phyloP scores from a whole-genome alignment of 352 stramenopile species.

The Phytophthora sansomeana region DNA sequence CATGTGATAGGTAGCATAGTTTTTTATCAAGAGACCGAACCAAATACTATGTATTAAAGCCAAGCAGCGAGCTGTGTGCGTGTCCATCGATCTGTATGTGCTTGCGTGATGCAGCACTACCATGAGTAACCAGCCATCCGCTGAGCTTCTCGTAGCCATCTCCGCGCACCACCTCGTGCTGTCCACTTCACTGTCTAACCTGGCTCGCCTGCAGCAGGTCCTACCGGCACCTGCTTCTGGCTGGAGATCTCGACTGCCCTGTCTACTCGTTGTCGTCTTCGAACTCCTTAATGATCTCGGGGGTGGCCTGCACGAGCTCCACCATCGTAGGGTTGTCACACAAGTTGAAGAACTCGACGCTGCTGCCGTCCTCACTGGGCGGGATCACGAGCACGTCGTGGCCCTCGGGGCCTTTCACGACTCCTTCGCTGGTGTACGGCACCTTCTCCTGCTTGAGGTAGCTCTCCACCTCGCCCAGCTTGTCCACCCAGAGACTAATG shows the following conservation, averaged over 20 bases:
- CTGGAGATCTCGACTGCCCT: neutral
- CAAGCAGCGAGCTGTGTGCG: slow-evolving; percentile 5
- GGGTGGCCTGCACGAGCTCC: slow-evolving; percentile 82
- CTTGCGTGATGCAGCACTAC: too few species aligned
- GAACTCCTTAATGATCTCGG: slow-evolving; percentile 83
- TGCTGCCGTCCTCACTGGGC: slow-evolving; percentile 68
- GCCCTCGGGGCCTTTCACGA: slow-evolving; percentile 68
- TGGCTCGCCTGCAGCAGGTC: slow-evolving; percentile 4
- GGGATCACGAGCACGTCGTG: slow-evolving; percentile 76
- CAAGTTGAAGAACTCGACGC: slow-evolving; percentile 85
- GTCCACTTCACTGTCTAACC: slow-evolving; percentile 19
- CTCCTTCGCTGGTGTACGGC: slow-evolving; percentile 59
- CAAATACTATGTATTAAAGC: slow-evolving; percentile 53
- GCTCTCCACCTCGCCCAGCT: slow-evolving; percentile 66
- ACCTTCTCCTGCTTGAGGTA: slow-evolving; percentile 77
- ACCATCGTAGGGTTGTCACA: slow-evolving; percentile 83
- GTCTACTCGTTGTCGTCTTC: slow-evolving; percentile 48
- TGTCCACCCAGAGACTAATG: slow-evolving; percentile 86
- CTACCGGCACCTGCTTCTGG: slow-evolving; percentile 2
- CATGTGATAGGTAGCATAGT: slow-evolving; percentile 29
- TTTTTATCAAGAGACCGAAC: slow-evolving; percentile 43
- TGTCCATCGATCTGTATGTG: slow-evolving; percentile 4
- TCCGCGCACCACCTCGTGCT: slow-evolving; percentile 3
- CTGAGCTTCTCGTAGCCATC: slow-evolving; percentile 7
- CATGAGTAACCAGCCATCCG: neutral